Percentiles rank a stretch among this genome's conserved stretches.
phyloP scores from a whole-genome alignment of 768 basidiomycete genomes.

The Coprinopsis marcescibilis region DNA sequence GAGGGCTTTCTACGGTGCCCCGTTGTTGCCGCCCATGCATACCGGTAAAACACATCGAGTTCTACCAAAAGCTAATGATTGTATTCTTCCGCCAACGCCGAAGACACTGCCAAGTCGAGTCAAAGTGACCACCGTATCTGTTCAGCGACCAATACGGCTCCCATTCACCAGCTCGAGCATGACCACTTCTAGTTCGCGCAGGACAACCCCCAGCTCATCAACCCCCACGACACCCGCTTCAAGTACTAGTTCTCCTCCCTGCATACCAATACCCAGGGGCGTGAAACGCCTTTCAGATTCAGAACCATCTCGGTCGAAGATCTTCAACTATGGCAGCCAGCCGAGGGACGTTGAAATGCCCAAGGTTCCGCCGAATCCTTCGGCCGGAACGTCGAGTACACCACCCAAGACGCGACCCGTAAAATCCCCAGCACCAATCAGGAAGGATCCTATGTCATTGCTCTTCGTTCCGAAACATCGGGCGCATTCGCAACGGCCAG shows the following conservation, averaged over 20 bases:
- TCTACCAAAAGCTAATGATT: conserved; percentile 29
- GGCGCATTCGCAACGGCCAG: conserved; percentile 49
- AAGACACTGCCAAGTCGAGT: conserved; percentile 35
- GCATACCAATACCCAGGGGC: not conserved
- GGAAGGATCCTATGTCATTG: conserved; percentile 59
- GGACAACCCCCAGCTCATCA: conserved; percentile 10
- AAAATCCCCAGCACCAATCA: conserved; percentile 34
- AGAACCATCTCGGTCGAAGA: too few relatives aligned
- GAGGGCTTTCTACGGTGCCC: conserved; percentile 50
- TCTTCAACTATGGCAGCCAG: not conserved
- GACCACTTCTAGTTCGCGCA: conserved; percentile 14
- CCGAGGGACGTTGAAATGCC: conserved; percentile 5
- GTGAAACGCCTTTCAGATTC: not conserved
- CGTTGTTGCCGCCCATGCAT: conserved; percentile 51
- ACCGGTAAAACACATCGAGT: conserved; percentile 39
- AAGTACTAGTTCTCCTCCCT: conserved; percentile 1
- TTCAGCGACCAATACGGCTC: conserved; percentile 26
- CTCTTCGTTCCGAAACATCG: conserved; percentile 76
- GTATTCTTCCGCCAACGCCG: conserved; percentile 28
- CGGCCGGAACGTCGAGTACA: conserved; percentile 14
- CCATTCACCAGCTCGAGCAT: conserved; percentile 14
- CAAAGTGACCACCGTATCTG: conserved; percentile 45
- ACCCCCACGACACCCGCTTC: conserved; percentile 13
- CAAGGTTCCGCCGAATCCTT: conserved; percentile 3
- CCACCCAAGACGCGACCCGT: conserved; percentile 24